A percentile compares a stretch with the other conserved stretches of the same genome.
phyloP scores from a whole-genome alignment of 148 eudicot species.

The Dysphania ambrosioides region DNA sequence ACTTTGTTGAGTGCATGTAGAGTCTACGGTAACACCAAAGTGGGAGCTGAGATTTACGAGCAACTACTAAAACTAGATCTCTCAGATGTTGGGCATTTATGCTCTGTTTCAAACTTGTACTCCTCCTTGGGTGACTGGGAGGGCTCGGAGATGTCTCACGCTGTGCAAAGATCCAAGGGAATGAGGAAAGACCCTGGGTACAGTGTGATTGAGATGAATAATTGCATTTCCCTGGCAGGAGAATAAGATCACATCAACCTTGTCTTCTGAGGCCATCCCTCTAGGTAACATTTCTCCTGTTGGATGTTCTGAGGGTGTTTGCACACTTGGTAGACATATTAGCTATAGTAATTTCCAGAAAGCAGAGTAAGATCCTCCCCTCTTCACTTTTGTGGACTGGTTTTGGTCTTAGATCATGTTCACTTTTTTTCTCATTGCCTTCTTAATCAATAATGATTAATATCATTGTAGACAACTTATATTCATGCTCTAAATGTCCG shows the following conservation, averaged over 20 bases:
- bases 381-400: no score
- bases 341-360: neutral
- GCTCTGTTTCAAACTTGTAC: slow-evolving; percentile 45
- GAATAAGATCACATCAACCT: neutral
- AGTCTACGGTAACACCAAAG: slow-evolving; percentile 36
- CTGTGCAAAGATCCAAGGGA: slow-evolving; percentile 28
- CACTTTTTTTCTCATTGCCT: no score
- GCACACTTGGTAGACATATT: neutral
- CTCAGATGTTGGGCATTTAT: slow-evolving; percentile 43
- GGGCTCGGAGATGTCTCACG: slow-evolving; percentile 27
- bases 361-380: no score
- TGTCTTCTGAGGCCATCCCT: neutral
- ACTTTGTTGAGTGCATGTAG: slow-evolving; percentile 50
- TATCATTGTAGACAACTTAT: no score
- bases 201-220: slow-evolving; percentile 38
- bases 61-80: slow-evolving; percentile 34
- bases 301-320: neutral
- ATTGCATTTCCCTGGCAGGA: neutral
- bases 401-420: no score
- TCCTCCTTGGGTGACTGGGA: slow-evolving; percentile 46
- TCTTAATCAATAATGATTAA: no score
- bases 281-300: neutral
- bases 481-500: no score
- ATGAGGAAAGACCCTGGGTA: slow-evolving; percentile 50
- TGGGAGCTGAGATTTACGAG: slow-evolving; percentile 39